phyloP scores from a whole-genome alignment of 1,139 yeast species.

The Yamadazyma conglobata region DNA sequence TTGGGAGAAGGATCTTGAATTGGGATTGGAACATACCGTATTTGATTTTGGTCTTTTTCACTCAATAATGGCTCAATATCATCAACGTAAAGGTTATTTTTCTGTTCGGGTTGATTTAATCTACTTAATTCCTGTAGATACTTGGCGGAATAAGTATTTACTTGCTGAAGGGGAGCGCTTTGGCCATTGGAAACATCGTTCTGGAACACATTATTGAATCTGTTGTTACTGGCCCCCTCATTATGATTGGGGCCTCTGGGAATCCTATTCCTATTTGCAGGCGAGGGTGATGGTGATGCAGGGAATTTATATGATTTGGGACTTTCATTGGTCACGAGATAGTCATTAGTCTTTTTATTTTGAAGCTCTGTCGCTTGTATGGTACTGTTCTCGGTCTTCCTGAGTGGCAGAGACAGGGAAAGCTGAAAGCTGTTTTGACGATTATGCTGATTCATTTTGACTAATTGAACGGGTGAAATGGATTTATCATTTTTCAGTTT shows the following conservation, averaged over 20 bases:
- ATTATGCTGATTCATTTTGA: constrained; percentile 15
- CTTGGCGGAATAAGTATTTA: constrained; percentile 39
- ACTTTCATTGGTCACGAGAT: constrained; percentile 36
- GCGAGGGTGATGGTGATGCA: constrained; percentile 29
- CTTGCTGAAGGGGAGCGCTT: constrained; percentile 10
- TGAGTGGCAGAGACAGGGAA: constrained; percentile 9
- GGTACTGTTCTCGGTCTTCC: constrained; percentile 5
- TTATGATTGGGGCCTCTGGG: no score
- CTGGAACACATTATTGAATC: no score
- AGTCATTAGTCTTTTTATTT: constrained; percentile 23
- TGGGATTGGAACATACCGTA: constrained; percentile 41
- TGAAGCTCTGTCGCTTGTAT: constrained; percentile 25
- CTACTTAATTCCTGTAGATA: constrained; percentile 39
- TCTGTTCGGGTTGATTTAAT: constrained; percentile 8
- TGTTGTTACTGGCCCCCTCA: no score
- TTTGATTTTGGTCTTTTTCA: constrained; percentile 8
- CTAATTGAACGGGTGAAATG: constrained; percentile 36
- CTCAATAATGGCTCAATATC: constrained; percentile 39
- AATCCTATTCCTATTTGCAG: no score
- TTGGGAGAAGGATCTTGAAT: constrained; percentile 32
- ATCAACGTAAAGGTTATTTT: constrained; percentile 29
- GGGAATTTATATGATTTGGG: constrained; percentile 51
- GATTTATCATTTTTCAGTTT: constrained; percentile 24
- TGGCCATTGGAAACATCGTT: constrained; percentile 1
- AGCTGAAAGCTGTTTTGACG: no score